Evolutionary conservation across 495 filamentous ascomycete species (phyloP).

Genomic region (Penicillium taxi): DNA sequence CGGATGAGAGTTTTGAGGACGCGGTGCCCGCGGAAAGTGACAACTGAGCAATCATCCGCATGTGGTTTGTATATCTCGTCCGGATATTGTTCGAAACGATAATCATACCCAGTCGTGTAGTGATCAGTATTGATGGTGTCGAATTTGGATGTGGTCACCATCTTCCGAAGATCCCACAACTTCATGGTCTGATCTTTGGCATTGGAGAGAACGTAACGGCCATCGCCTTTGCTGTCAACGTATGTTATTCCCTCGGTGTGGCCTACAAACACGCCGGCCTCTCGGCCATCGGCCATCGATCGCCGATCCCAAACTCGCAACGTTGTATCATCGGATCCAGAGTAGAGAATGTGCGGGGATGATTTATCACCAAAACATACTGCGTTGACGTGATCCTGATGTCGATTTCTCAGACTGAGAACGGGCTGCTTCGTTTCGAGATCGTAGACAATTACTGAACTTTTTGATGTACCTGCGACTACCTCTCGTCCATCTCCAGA

Average conservation of each 20-base stretch:
- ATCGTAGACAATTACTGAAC: conserved; percentile 86
- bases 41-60: conserved; percentile 81
- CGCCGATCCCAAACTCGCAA: conserved; percentile 92
- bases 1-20: conserved; percentile 86
- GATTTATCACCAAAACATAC: conserved; percentile 88
- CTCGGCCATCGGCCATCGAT: conserved; percentile 76
- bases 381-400: conserved; percentile 88
- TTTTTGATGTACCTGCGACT: conserved; percentile 75
- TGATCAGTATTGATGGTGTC: conserved; percentile 44
- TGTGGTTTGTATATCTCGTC: conserved; percentile 65
- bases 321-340: conserved; percentile 70
- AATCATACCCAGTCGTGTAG: conserved; percentile 73
- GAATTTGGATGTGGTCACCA: conserved; percentile 62
- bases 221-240: conserved; percentile 93
- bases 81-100: conserved; percentile 63
- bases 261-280: conserved; percentile 86
- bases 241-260: conserved; percentile 94
- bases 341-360: conserved; percentile 93
- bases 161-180: conserved; percentile 86
- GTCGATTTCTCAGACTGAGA: conserved; percentile 62
- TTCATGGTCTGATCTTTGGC: conserved; percentile 97
- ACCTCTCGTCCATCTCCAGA: conserved; percentile 88
- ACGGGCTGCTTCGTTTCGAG: conserved; percentile 69
- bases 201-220: conserved; percentile 88
- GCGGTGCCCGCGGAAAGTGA: conserved; percentile 85